Evolutionary conservation across 805 yeast species (phyloP), one percentile per base, ranked within the genome.

Genomic region (Lipomyces spencermartinsiae): DNA sequence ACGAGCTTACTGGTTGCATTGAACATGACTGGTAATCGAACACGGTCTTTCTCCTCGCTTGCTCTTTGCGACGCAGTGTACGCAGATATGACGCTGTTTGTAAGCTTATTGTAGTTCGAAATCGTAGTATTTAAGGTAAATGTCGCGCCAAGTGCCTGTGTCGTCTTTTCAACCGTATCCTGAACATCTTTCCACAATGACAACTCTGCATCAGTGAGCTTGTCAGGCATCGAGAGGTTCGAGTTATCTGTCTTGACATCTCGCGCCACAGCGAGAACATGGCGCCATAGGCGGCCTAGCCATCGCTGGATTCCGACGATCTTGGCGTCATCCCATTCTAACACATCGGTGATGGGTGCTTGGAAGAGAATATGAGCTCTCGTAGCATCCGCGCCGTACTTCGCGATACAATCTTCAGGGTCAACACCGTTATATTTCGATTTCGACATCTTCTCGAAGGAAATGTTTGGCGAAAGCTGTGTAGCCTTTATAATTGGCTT

Each of bases 361-460:
- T 90, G 97, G 81, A 95, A 95, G 14, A 95, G 78, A 68, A 95
- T 87, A 76, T 94, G 97, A 0, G 98, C 98, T 69, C 98, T 85
- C 0, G 94, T 91, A 0, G 97, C 93, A 81, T 95, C 99, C 0
- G 97, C 92, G 2, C 99, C 98, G 77, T 92, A 91, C 49, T 80
- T 82, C 10, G 75, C 76, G 34, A 95, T 93, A 73, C 94, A 91
- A 67, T 84, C 85, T 0, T 82, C 85, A 0, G 98, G 98, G 75
- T 94, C 97, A 1, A 91, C 97, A 16, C 99, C 99, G 75, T 95
- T 95, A 76, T 87, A 89, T 76, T 95, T 95, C 0, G 98, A 93
- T 78, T 95, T 95, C 1, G 98, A 93, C 99, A 95, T 95, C 76
- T 95, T 95, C 76, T 95, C 98, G 76, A 78, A 92, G 0, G 91